Conservation (phyloP, 2,329 filamentous ascomycete species). For the Thermothelomyces thermophilus region DNA sequence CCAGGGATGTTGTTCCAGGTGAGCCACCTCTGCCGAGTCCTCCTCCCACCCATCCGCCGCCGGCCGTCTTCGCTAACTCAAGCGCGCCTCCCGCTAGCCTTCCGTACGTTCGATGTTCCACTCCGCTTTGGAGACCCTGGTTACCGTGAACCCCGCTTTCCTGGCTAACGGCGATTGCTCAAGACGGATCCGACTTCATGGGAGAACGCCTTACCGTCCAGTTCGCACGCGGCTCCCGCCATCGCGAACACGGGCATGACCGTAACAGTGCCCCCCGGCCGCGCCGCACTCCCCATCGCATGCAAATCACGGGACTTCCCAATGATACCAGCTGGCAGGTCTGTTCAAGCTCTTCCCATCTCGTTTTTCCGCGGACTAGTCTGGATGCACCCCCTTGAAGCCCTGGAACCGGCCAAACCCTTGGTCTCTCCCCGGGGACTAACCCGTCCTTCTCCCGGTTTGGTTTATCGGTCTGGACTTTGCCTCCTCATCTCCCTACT, state of each 20-base stretch:
- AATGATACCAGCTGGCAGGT: slow-evolving; percentile 99
- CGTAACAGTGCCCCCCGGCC: slow-evolving; percentile 60
- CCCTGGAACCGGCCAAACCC: slow-evolving; percentile 19
- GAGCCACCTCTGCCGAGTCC: slow-evolving; percentile 34
- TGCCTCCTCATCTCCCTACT: slow-evolving; percentile 2
- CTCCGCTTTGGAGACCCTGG: slow-evolving; percentile 28
- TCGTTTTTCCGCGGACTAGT: slow-evolving; percentile 42
- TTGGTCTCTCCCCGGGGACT: slow-evolving; percentile 8
- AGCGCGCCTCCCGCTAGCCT: slow-evolving; percentile 41
- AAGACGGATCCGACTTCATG: slow-evolving; percentile 97
- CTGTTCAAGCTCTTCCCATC: slow-evolving; percentile 59
- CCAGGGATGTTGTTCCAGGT: slow-evolving; percentile 97
- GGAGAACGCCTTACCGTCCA: slow-evolving; percentile 96
- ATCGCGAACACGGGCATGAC: slow-evolving; percentile 47
- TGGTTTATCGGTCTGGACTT: slow-evolving; percentile 18
- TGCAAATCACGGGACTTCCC: slow-evolving; percentile 96
- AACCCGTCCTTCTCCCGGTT: slow-evolving; percentile 11
- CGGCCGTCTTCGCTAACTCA: slow-evolving; percentile 22
- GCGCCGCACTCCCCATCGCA: slow-evolving; percentile 88
- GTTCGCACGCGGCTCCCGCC: slow-evolving; percentile 81
- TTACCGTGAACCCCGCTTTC: slow-evolving; percentile 28
- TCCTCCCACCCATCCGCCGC: neutral
- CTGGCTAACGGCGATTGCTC: slow-evolving; percentile 34
- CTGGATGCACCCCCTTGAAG: slow-evolving; percentile 22
- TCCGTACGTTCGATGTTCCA: slow-evolving; percentile 47